These are phyloP conservation scores for Trichoderma gamsii DNA, from an alignment of 495 filamentous ascomycete species.

Conservation along the genomic window DNA sequence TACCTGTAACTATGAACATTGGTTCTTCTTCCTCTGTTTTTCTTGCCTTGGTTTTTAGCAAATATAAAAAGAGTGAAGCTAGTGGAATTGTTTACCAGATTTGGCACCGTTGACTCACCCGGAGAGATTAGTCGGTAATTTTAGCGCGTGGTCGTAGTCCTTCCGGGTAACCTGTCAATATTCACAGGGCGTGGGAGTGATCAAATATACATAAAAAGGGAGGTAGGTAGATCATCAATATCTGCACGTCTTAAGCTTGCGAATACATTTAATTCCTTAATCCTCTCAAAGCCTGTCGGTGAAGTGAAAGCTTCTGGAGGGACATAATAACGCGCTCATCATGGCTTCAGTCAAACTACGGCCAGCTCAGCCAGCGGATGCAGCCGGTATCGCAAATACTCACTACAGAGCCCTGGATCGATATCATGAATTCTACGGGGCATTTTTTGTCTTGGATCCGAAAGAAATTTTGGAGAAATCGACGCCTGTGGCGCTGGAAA, in stretches of 20 bases:
- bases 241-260: too few relatives aligned
- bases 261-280: too few relatives aligned
- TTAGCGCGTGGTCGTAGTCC: background rate
- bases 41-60: too few relatives aligned
- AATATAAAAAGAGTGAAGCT: background rate
- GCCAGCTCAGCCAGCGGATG: background rate
- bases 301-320: too few relatives aligned
- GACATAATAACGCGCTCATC: background rate
- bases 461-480: background rate
- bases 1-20: too few relatives aligned
- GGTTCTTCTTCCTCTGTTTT: background rate
- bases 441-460: background rate
- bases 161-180: background rate
- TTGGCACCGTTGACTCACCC: background rate
- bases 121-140: background rate
- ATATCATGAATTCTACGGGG: background rate
- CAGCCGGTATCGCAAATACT: background rate
- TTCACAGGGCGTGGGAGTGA: too few relatives aligned
- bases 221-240: too few relatives aligned
- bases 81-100: background rate
- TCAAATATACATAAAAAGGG: too few relatives aligned
- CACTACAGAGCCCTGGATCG: background rate
- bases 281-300: too few relatives aligned
- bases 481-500: background rate
- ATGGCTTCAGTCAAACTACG: conserved; percentile 6